These are phyloP conservation scores for Nakataea oryzae DNA, from an alignment of 2,329 filamentous ascomycete species.

Conservation along the genomic window DNA sequence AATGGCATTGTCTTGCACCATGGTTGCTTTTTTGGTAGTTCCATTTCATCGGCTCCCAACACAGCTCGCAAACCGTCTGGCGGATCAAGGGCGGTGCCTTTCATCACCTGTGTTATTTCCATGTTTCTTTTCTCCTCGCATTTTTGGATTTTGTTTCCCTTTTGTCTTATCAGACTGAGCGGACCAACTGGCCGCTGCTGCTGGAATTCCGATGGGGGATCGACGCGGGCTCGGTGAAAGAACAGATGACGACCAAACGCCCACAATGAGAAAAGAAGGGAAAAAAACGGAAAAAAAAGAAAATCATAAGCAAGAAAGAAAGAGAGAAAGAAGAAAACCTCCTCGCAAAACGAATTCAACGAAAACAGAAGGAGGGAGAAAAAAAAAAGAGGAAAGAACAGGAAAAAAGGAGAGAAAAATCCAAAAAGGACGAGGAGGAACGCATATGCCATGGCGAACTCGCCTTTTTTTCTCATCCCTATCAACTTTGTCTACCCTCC, in stretches of 20 bases:
- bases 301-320: neutral
- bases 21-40: neutral
- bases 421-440: neutral
- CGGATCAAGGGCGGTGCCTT: neutral
- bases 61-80: neutral
- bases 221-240: neutral
- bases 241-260: too few species aligned
- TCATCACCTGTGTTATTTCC: neutral
- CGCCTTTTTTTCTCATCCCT: neutral
- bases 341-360: too few species aligned
- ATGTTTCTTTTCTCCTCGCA: neutral
- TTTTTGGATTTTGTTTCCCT: neutral
- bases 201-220: neutral
- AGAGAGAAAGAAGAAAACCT: too few species aligned
- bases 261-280: neutral
- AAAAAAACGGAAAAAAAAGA: neutral
- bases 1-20: neutral
- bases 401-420: neutral
- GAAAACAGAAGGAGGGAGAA: neutral
- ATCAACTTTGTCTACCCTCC: neutral
- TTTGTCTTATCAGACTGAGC: neutral
- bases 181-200: neutral
- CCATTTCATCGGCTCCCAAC: neutral
- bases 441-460: neutral
- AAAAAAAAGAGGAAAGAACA: neutral